Percentiles rank a stretch among this genome's conserved stretches.
Conservation (phyloP, 345 rosid genomes). For the Jatropha curcas region DNA sequence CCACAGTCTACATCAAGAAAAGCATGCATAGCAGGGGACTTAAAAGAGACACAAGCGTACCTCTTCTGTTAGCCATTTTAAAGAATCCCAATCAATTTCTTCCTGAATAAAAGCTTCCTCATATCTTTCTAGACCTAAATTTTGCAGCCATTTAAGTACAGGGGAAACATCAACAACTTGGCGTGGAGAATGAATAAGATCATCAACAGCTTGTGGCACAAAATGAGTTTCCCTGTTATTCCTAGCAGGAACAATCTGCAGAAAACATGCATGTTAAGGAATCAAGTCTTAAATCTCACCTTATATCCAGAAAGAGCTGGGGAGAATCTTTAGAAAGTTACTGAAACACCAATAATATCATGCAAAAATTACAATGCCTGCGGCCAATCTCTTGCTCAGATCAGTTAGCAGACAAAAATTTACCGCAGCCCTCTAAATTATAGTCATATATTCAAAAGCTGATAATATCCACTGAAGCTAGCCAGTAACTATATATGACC, state of each 20-base stretch:
- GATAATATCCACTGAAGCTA: not conserved
- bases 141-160: constrained; percentile 61
- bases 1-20: not conserved
- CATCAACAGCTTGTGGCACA: constrained; percentile 34
- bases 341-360: no score
- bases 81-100: constrained; percentile 90
- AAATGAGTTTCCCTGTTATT: constrained; percentile 23
- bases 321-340: not conserved
- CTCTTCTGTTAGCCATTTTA: constrained; percentile 84
- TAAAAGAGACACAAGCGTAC: no score
- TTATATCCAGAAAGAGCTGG: not conserved
- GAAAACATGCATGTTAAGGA: constrained; percentile 6
- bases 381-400: not conserved
- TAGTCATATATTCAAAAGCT: not conserved
- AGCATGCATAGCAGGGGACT: no score
- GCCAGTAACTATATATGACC: not conserved
- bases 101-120: constrained; percentile 68
- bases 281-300: constrained; percentile 1
- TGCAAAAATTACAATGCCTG: not conserved
- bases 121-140: constrained; percentile 64
- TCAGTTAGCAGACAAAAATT: not conserved
- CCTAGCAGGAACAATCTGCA: constrained; percentile 40
- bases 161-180: constrained; percentile 56
- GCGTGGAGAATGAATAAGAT: constrained; percentile 37
- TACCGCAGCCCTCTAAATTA: not conserved